Evolutionary conservation across 495 filamentous ascomycete genomes (phyloP), one percentile per base, ranked within the genome.

Genomic region (Neurospora hispaniola): DNA sequence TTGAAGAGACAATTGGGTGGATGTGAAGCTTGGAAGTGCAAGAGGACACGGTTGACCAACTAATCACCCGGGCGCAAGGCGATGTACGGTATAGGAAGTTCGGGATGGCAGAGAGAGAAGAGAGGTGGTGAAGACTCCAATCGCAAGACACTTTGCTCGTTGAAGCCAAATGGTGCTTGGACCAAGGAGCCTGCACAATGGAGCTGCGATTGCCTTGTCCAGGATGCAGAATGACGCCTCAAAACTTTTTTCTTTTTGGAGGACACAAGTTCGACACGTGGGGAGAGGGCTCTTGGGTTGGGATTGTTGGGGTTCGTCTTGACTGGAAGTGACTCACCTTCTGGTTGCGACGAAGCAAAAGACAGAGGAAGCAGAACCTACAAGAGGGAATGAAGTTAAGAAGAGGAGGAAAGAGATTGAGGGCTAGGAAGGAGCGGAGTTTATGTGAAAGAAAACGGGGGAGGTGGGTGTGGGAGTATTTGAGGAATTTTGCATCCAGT

Each of bases 401-500:
- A 74, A 69, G 66, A 75, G 75, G 74, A 70, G 72, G 74, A 72
- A 70, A 59, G 72, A 71, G 74, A 66, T 46, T 68, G 72, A 66
- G 35, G 54, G 12, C 54, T 66, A 66, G 54, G 27, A 35, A 66
- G 54, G 54, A 66, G 54, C 54, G 54, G 27, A 66, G 54, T 66
- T 35, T 66, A 62, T 62, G 48, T 59, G 48, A 59, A 59, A 59
- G 48, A 59, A 20, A 59, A 48, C 46, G 38, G 70, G 72, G 74
- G 78, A 74, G 5, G 27, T 31, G 27, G 76, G 43, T 35, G 74
- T 42, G 74, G 73, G 74, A 78, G 79, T 79, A 80, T 80, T 80
- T 80, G 79, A 80, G 79, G 76, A 79, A 80, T 77, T 79, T 79
- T 76, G 69, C 70, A 43, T 16, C 54, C 54, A 66, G 54, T 18